Base-by-base conservation (phyloP, 1,284 basidiomycete genomes). In the Hemileia vastatrix region DNA sequence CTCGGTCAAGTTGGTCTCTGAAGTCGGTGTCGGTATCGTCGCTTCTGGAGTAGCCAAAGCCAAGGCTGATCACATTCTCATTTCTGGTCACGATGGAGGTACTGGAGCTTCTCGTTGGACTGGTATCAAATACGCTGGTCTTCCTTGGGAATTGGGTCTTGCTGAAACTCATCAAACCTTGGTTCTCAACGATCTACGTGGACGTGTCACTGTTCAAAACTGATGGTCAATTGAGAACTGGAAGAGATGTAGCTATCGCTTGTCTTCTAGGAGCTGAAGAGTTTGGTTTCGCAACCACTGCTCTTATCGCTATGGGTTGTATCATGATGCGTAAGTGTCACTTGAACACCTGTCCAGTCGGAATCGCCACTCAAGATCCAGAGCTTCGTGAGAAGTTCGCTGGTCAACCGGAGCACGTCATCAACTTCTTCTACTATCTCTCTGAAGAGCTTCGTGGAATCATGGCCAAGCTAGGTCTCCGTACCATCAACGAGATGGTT, bases 81-180 rank as follows among this genome's bases (percentile, higher is more conserved):
- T 73, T 63, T 67, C 72, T 4, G 72, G 72, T 57, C 72, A 73
- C 64, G 72, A 72, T 54, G 72, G 72, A 68, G 71, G 72, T 70
- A 73, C 72, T 51, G 71, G 72, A 67, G 71, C 72, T 27, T 67
- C 72, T 44, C 67, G 70, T 58, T 73, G 72, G 72, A 71, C 72
- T 8, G 67, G 68, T 54, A 72, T 73, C 70, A 72, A 72, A 66
- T 70, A 73, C 59, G 71, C 72, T 36, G 72, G 72, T 67, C 67
- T 70, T n/a, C 72, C 72, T 13, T 73, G 71, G 70, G 72, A 73
- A 66, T 68, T 73, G 9, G 72, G 72, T 65, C 70, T 73, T n/a
- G 68, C 71, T 44, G 72, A 73, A 62, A 70, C 72, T 9, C 72
- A 73, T 64, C 72, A 72, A 66, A 72, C 72, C 13, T 66, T 73